Conservation (phyloP, 768 basidiomycete species). For the Lyophyllum atratum region DNA sequence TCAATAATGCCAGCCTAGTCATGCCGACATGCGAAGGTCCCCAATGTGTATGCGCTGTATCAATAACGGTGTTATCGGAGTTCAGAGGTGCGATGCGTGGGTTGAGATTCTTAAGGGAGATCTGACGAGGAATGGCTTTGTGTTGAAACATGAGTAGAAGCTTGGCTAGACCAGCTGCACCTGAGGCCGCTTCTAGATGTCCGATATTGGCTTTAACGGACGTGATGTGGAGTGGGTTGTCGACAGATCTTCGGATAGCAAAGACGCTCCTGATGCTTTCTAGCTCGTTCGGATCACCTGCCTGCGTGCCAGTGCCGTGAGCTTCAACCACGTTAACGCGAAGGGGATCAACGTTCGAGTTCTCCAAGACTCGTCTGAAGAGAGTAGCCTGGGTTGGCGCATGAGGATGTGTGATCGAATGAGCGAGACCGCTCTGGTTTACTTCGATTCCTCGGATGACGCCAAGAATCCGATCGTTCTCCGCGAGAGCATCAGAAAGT, state of each 20-base stretch:
- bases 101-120: conserved; percentile 59
- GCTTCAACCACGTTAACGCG: conserved; percentile 69
- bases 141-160: conserved; percentile 68
- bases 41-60: conserved; percentile 45
- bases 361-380: conserved; percentile 48
- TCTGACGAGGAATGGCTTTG: conserved; percentile 56
- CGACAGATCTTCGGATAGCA: conserved; percentile 35
- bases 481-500: conserved; percentile 60
- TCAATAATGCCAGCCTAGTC: conserved; percentile 59
- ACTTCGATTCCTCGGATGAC: conserved; percentile 71
- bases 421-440: conserved; percentile 68
- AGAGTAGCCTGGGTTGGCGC: conserved; percentile 58
- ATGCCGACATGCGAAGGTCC: conserved; percentile 26
- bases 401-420: conserved; percentile 77
- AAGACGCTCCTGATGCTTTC: conserved; percentile 63
- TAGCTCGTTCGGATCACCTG: conserved; percentile 69
- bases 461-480: conserved; percentile 69
- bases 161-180: conserved; percentile 71
- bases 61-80: conserved; percentile 50
- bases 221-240: conserved; percentile 62
- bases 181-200: conserved; percentile 76
- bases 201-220: conserved; percentile 77
- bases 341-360: conserved; percentile 43
- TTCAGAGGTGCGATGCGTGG: conserved; percentile 52
- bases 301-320: conserved; percentile 75